Percentiles rank a stretch among this genome's conserved stretches.
Evolutionary conservation across 768 basidiomycete species (phyloP).

Genomic region (Boletus rubescentipes): DNA sequence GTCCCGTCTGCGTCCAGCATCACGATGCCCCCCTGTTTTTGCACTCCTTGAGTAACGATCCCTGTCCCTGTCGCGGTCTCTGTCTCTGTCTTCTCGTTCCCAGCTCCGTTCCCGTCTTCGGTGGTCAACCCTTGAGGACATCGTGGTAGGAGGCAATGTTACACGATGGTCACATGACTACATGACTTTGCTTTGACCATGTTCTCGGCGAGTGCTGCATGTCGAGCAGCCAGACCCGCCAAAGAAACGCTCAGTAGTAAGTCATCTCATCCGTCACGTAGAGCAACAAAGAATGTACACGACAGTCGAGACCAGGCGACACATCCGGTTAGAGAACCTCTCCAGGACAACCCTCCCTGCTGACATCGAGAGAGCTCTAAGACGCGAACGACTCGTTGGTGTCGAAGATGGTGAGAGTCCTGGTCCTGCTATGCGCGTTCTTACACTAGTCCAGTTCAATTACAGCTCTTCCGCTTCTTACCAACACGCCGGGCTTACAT

Average conservation of each 20-base stretch:
- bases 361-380: slow-evolving; percentile 51
- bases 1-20: slow-evolving; percentile 33
- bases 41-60: slow-evolving; percentile 44
- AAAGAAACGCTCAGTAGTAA: slow-evolving; percentile 12
- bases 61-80: slow-evolving; percentile 31
- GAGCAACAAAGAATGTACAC: slow-evolving; percentile 6
- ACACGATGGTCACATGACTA: slow-evolving; percentile 27
- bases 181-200: slow-evolving; percentile 1
- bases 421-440: not conserved
- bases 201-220: slow-evolving; percentile 23
- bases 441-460: slow-evolving; percentile 42
- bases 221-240: slow-evolving; percentile 13
- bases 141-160: slow-evolving; percentile 38
- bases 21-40: slow-evolving; percentile 33
- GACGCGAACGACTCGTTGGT: slow-evolving; percentile 42
- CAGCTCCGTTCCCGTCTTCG: slow-evolving; percentile 63
- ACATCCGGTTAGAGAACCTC: slow-evolving; percentile 50
- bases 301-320: slow-evolving; percentile 29
- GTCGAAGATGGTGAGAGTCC: slow-evolving; percentile 38
- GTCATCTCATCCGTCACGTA: slow-evolving; percentile 1
- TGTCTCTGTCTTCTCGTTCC: slow-evolving; percentile 45
- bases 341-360: slow-evolving; percentile 52
- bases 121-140: slow-evolving; percentile 59
- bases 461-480: slow-evolving; percentile 59
- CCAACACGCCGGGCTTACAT: slow-evolving; percentile 62